These are phyloP conservation scores for Trametes sanguinea DNA, from an alignment of 768 basidiomycete species.

Conservation along the genomic window DNA sequence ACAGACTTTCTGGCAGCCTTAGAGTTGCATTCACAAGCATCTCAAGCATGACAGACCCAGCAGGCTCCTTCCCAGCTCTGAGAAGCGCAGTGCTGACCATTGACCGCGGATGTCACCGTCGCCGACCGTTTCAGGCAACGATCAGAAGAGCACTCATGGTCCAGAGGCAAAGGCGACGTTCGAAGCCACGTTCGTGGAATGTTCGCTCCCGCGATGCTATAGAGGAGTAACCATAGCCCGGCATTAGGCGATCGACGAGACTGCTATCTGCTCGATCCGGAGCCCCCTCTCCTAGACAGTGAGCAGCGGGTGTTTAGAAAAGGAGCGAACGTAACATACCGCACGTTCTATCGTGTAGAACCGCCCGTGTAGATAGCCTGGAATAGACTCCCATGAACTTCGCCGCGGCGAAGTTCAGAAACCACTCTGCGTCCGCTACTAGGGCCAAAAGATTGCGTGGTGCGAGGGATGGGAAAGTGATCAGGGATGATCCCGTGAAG, in stretches of 20 bases:
- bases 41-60: neutral
- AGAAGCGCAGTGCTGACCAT: neutral
- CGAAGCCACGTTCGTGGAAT: conserved; percentile 2
- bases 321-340: conserved; percentile 8
- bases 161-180: neutral
- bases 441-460: too few relatives aligned
- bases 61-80: conserved; percentile 1
- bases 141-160: conserved; percentile 5
- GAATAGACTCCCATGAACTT: conserved; percentile 13
- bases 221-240: conserved; percentile 10
- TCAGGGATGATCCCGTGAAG: conserved; percentile 10
- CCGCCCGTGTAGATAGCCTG: conserved; percentile 4
- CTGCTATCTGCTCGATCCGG: neutral
- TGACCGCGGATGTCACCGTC: neutral
- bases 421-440: conserved; percentile 11
- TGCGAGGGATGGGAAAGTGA: neutral
- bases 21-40: neutral
- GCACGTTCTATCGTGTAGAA: neutral
- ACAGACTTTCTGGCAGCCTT: conserved; percentile 18
- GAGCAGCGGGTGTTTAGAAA: conserved; percentile 1
- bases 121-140: neutral
- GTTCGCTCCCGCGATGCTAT: conserved; percentile 18
- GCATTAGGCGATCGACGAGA: conserved; percentile 8
- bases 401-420: conserved; percentile 8
- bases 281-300: neutral